phyloP scores from a whole-genome alignment of 805 yeast genomes.

The Metschnikowia santaceciliae region DNA sequence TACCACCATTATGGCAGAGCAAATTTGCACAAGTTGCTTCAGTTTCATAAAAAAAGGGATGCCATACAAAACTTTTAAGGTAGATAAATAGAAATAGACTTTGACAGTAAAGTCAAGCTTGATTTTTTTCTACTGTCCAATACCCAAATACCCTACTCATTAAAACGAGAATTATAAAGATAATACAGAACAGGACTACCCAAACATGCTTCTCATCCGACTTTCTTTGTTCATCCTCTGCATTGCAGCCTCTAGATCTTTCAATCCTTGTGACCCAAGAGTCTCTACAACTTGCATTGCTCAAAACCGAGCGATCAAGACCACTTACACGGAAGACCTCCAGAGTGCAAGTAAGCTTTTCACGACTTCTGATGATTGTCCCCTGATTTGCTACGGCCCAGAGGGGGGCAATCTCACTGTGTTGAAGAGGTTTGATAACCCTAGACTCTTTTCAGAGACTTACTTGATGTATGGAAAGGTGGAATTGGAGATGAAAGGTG shows the following conservation, averaged over 20 bases:
- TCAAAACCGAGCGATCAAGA: constrained; percentile 23
- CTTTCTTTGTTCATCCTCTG: not conserved
- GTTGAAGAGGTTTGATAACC: constrained; percentile 25
- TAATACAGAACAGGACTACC: not conserved
- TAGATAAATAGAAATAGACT: not conserved
- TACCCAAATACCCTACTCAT: not conserved
- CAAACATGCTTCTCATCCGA: not conserved
- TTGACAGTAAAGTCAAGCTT: not conserved
- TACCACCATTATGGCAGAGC: not conserved
- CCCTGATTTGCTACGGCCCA: constrained; percentile 7
- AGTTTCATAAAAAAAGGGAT: not conserved
- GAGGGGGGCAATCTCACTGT: constrained; percentile 11
- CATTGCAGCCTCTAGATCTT: not conserved
- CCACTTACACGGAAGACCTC: constrained; percentile 6
- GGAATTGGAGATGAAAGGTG: constrained; percentile 32
- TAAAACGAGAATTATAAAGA: not conserved
- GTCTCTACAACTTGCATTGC: constrained; percentile 23
- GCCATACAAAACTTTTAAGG: not conserved
- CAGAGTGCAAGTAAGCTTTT: constrained; percentile 12
- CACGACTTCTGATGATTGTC: constrained; percentile 8
- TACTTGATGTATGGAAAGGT: constrained; percentile 35
- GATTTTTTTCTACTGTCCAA: not conserved
- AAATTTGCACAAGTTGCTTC: not conserved
- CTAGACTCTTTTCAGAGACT: constrained; percentile 27
- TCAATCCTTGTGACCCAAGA: constrained; percentile 27